Conservation (phyloP, 352 stramenopile species). For the Saprolegnia diclina region DNA sequence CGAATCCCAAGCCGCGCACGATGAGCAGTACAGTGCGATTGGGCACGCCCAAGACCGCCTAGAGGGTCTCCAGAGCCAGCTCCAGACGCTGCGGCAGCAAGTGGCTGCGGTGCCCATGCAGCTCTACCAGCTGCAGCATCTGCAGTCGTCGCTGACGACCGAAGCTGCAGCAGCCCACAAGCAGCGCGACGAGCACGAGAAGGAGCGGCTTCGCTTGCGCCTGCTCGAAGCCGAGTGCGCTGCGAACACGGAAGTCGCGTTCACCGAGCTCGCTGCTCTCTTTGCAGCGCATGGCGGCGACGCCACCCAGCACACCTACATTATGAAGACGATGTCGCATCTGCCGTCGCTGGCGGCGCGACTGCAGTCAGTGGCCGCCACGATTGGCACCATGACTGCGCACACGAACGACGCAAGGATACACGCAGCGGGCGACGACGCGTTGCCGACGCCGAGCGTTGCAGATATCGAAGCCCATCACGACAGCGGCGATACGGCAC, state of each 20-base stretch:
- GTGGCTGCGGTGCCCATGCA: slow-evolving; percentile 13
- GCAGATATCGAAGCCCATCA: background rate
- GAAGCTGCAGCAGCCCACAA: background rate
- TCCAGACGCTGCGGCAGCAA: slow-evolving; percentile 14
- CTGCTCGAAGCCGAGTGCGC: slow-evolving; percentile 1
- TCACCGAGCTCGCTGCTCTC: background rate
- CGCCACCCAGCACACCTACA: background rate
- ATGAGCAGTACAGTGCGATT: slow-evolving; percentile 21
- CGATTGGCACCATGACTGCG: background rate
- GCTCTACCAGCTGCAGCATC: slow-evolving; percentile 21
- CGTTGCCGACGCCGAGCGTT: background rate
- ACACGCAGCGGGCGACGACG: background rate
- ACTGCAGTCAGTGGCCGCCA: background rate
- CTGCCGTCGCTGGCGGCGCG: background rate
- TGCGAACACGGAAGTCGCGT: slow-evolving; percentile 2
- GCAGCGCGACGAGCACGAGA: slow-evolving; percentile 21
- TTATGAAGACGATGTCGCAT: background rate
- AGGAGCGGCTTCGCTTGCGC: background rate
- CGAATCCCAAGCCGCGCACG: slow-evolving; percentile 38
- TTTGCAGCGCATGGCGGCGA: background rate
- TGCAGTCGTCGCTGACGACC: slow-evolving; percentile 7
- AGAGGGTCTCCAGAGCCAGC: slow-evolving; percentile 19
- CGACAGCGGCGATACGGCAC: background rate
- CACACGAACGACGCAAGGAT: background rate
- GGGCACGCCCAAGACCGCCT: background rate